Percentiles rank a stretch among this genome's conserved stretches.
Evolutionary conservation across 2,329 filamentous ascomycete species (phyloP).

Genomic region (Curvularia sp.): DNA sequence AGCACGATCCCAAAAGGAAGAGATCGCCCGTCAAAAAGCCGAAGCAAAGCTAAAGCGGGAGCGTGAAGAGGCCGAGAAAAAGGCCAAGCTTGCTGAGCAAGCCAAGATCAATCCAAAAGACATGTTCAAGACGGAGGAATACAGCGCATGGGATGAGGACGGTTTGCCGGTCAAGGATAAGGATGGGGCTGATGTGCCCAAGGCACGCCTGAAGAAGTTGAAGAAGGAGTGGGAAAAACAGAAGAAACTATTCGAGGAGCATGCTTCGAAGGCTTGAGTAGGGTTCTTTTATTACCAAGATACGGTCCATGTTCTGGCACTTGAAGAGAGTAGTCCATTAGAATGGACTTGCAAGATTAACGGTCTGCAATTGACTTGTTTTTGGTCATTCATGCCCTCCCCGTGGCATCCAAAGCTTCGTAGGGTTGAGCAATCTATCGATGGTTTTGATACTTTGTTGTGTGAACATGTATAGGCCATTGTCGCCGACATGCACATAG

Average conservation of each 20-base stretch:
- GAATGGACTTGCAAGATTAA: neutral
- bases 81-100: slow-evolving; percentile 62
- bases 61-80: slow-evolving; percentile 64
- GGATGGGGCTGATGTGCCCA: slow-evolving; percentile 80
- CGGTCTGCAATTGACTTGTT: neutral
- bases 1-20: slow-evolving; percentile 62
- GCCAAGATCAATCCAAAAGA: slow-evolving; percentile 64
- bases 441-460: neutral
- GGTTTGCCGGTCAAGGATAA: slow-evolving; percentile 80
- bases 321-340: neutral
- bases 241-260: slow-evolving; percentile 77
- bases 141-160: slow-evolving; percentile 80
- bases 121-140: slow-evolving; percentile 68
- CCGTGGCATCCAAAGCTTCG: neutral
- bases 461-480: neutral
- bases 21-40: slow-evolving; percentile 52
- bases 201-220: slow-evolving; percentile 80
- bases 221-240: slow-evolving; percentile 90
- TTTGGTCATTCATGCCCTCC: neutral
- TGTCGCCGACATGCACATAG: neutral
- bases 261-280: slow-evolving; percentile 12
- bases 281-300: neutral
- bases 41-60: slow-evolving; percentile 60
- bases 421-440: neutral
- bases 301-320: neutral